Percentiles rank a stretch among this genome's conserved stretches.
Evolutionary conservation across 129 eudicot species (phyloP).

Genomic region (Escallonia herrerae): DNA sequence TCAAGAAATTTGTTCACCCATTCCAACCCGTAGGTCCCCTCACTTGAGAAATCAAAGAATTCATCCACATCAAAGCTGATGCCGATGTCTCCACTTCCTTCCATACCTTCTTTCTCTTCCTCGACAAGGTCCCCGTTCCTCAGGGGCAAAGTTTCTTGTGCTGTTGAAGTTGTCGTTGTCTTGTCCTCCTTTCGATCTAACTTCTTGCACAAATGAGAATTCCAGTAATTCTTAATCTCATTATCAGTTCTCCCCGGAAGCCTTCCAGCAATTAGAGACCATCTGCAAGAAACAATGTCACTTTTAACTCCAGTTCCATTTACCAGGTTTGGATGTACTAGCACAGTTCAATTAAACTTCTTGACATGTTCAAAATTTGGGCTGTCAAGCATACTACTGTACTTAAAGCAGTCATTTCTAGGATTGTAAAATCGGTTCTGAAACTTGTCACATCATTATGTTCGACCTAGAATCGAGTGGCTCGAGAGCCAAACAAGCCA

Average conservation of each 20-base stretch:
- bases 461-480: no score
- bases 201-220: constrained; percentile 46
- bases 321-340: no score
- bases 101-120: constrained; percentile 2
- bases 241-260: constrained; percentile 41
- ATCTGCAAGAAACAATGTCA: constrained; percentile 13
- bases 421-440: no score
- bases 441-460: no score
- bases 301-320: not conserved
- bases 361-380: no score
- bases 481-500: no score
- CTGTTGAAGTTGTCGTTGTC: not conserved
- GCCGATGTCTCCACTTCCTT: constrained; percentile 10
- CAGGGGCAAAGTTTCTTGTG: not conserved
- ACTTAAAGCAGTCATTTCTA: no score
- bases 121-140: not conserved
- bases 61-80: constrained; percentile 9
- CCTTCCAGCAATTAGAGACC: constrained; percentile 42
- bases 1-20: constrained; percentile 33
- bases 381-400: no score
- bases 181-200: constrained; percentile 6
- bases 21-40: constrained; percentile 17
- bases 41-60: constrained; percentile 18
- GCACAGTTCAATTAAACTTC: no score
- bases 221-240: constrained; percentile 47